Conservation (phyloP, 176 grass and related monocot genomes). For the sorghum (Sorghum bicolor) region Sorghum_bicolor_NCBIv3 NC_012871.2:631501-632000, state of each 20-base stretch:
- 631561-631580: no score
- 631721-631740: conserved; percentile 97
- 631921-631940: not conserved
- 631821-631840: conserved; percentile 95
- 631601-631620: not conserved
- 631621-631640: not conserved
- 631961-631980: conserved; percentile 94
- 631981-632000: conserved; percentile 98
- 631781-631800: conserved; percentile 78
- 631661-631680: not conserved
- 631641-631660: not conserved
- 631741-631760: conserved; percentile 91
- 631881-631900: not conserved
- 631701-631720: conserved; percentile 98
- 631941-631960: conserved; percentile 99
- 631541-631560: not conserved
- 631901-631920: not conserved
- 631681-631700: conserved; percentile 64
- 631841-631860: conserved; percentile 92
- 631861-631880: not conserved
- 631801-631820: conserved; percentile 80
- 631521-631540: not conserved
- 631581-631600: not conserved
- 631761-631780: conserved; percentile 92
- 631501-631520: not conserved